A percentile compares a stretch with the other conserved stretches of the same genome.
These are phyloP conservation scores for Syncephalastrum sp. DNA, from an alignment of 371 early-diverging fungal species.

Conservation along the genomic window DNA sequence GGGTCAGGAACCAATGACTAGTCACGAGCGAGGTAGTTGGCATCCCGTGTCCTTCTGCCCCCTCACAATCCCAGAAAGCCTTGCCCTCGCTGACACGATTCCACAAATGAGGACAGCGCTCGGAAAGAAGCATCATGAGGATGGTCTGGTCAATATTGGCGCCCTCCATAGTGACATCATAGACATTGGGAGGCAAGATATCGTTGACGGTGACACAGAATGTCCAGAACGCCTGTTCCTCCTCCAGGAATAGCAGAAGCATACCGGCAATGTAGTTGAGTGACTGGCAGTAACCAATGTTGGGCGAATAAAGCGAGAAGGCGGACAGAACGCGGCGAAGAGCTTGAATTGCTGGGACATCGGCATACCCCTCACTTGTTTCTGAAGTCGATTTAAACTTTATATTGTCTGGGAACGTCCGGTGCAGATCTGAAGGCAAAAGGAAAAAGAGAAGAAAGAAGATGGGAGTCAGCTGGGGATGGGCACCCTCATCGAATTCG, in stretches of 20 bases:
- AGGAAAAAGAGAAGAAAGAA: neutral
- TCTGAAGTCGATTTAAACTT: constrained; percentile 40
- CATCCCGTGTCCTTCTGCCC: constrained; percentile 47
- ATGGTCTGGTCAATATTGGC: constrained; percentile 74
- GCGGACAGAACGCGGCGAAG: constrained; percentile 72
- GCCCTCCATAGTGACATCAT: constrained; percentile 74
- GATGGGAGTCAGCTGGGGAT: constrained; percentile 1
- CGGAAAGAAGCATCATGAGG: constrained; percentile 59
- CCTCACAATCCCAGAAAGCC: constrained; percentile 46
- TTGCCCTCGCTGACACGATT: constrained; percentile 40
- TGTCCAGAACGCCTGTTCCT: constrained; percentile 80
- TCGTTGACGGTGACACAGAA: constrained; percentile 69
- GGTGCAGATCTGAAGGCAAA: constrained; percentile 53
- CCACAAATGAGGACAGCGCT: constrained; percentile 54
- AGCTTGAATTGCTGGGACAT: constrained; percentile 56
- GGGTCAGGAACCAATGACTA: constrained; percentile 84
- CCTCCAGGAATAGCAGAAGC: constrained; percentile 72
- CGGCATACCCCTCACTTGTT: constrained; percentile 28
- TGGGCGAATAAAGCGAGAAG: constrained; percentile 57
- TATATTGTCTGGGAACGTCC: constrained; percentile 77
- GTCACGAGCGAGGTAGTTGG: constrained; percentile 74
- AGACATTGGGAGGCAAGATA: constrained; percentile 71
- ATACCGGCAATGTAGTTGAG: constrained; percentile 79
- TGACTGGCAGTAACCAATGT: constrained; percentile 81
- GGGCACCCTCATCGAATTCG: neutral